A percentile compares a stretch with the other conserved stretches of the same genome.
Conservation (phyloP, 768 basidiomycete genomes). For the Mrakia frigida region DNA sequence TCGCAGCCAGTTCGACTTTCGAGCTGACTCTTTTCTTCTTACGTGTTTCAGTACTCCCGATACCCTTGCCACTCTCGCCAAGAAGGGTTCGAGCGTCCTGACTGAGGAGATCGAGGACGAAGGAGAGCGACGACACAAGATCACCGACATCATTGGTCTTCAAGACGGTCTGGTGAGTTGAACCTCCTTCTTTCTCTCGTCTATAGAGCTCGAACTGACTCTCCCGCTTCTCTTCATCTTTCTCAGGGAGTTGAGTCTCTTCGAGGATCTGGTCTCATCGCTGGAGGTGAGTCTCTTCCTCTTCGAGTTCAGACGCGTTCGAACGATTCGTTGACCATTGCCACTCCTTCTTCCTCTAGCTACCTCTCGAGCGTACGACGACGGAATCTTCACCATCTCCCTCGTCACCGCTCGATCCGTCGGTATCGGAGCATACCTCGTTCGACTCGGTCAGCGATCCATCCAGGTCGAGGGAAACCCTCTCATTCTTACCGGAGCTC, state of each 20-base stretch:
- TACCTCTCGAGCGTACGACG: constrained; percentile 96
- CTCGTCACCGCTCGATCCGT: constrained; percentile 97
- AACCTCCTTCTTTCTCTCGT: neutral
- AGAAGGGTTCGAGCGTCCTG: constrained; percentile 53
- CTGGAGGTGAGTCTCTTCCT: constrained; percentile 50
- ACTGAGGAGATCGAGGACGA: constrained; percentile 77
- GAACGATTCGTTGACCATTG: neutral
- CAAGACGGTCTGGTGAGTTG: constrained; percentile 54
- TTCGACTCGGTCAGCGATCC: constrained; percentile 93
- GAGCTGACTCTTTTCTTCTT: neutral
- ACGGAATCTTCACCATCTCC: constrained; percentile 94
- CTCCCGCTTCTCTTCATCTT: neutral
- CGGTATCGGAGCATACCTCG: constrained; percentile 97
- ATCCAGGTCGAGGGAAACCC: constrained; percentile 99
- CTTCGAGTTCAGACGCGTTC: neutral
- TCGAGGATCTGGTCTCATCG: constrained; percentile 94
- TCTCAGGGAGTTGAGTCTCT: constrained; percentile 81
- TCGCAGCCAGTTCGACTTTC: neutral
- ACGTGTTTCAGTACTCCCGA: constrained; percentile 20
- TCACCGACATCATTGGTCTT: constrained; percentile 93
- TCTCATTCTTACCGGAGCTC: constrained; percentile 95
- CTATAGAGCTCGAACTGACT: neutral
- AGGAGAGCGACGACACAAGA: constrained; percentile 84
- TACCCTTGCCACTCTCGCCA: constrained; percentile 31
- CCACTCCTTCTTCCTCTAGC: constrained; percentile 47